Percentiles rank a stretch among this genome's conserved stretches.
Conservation (phyloP, 495 filamentous ascomycete genomes). For the Talaromyces trachyspermus region DNA sequence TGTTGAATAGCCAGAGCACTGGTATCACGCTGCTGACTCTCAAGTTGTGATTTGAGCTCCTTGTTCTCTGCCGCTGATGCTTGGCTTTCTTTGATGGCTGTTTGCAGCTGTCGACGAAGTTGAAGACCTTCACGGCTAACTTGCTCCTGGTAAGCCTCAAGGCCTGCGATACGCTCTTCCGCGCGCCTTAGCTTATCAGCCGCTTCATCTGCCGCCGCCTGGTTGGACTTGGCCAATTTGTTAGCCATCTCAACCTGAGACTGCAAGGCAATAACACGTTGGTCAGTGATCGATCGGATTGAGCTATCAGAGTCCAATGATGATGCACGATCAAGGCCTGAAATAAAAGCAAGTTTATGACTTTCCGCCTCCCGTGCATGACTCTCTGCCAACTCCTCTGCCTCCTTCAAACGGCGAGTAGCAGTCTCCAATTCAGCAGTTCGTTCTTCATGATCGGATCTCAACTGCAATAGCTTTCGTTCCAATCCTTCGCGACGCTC, state of each 20-base stretch:
- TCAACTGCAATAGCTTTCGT: slow-evolving; percentile 68
- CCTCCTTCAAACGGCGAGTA: slow-evolving; percentile 67
- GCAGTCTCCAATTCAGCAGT: slow-evolving; percentile 71
- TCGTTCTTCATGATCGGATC: slow-evolving; percentile 77
- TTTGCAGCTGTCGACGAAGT: slow-evolving; percentile 82
- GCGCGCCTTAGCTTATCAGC: slow-evolving; percentile 84
- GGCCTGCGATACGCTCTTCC: slow-evolving; percentile 90
- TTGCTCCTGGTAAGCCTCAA: slow-evolving; percentile 96
- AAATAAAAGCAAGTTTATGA: slow-evolving; percentile 75
- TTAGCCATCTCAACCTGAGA: slow-evolving; percentile 73
- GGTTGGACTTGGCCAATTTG: slow-evolving; percentile 73
- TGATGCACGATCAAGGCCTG: slow-evolving; percentile 63
- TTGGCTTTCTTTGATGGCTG: slow-evolving; percentile 71
- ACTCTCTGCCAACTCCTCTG: slow-evolving; percentile 85
- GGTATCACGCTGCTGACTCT: slow-evolving; percentile 77
- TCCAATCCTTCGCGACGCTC: slow-evolving; percentile 69
- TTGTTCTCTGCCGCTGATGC: slow-evolving; percentile 65
- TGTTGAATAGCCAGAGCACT: slow-evolving; percentile 89
- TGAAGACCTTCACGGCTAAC: slow-evolving; percentile 84
- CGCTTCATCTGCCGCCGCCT: slow-evolving; percentile 80
- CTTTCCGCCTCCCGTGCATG: slow-evolving; percentile 80
- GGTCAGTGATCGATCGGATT: slow-evolving; percentile 52
- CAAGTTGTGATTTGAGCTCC: slow-evolving; percentile 70
- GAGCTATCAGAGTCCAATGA: slow-evolving; percentile 39
- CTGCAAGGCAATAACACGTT: slow-evolving; percentile 72